These are phyloP conservation scores for Microbotryomycetes sp. DNA, from an alignment of 1,284 basidiomycete species.

Conservation along the genomic window DNA sequence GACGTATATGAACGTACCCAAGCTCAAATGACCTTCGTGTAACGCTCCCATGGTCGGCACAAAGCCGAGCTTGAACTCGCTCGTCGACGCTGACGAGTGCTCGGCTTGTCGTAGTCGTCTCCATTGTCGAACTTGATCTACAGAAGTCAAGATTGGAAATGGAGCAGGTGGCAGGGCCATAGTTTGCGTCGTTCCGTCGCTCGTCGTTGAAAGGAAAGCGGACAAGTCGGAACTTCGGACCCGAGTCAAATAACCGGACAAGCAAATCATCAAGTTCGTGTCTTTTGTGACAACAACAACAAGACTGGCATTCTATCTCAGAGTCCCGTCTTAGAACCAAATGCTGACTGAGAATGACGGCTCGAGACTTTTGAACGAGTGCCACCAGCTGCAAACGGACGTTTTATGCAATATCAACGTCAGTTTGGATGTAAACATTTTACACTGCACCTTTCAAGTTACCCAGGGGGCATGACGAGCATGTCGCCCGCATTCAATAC, in stretches of 20 bases:
- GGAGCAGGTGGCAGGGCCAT: constrained; percentile 12
- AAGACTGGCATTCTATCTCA: too few relatives aligned
- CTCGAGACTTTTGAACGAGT: constrained; percentile 34
- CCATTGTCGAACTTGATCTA: constrained; percentile 70
- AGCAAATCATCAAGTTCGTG: too few relatives aligned
- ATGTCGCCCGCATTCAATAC: constrained; percentile 72
- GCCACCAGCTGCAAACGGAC: constrained; percentile 34
- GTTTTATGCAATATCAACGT: neutral
- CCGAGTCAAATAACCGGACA: too few relatives aligned
- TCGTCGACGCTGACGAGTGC: constrained; percentile 38
- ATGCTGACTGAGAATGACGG: constrained; percentile 35
- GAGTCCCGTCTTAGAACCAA: constrained; percentile 40
- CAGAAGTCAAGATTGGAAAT: constrained; percentile 65
- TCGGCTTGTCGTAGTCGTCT: constrained; percentile 68
- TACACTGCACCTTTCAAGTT: constrained; percentile 1
- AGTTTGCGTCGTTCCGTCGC: too few relatives aligned
- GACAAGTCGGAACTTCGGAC: too few relatives aligned
- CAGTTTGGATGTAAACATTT: neutral
- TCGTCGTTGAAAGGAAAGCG: too few relatives aligned
- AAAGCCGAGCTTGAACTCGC: constrained; percentile 50
- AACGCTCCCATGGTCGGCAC: constrained; percentile 97
- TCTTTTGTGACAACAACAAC: too few relatives aligned
- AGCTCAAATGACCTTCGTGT: constrained; percentile 83
- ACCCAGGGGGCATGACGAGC: constrained; percentile 77
- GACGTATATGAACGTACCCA: constrained; percentile 68